phyloP scores from a whole-genome alignment of 2,329 filamentous ascomycete species.

The Neospermospora avenae region DNA sequence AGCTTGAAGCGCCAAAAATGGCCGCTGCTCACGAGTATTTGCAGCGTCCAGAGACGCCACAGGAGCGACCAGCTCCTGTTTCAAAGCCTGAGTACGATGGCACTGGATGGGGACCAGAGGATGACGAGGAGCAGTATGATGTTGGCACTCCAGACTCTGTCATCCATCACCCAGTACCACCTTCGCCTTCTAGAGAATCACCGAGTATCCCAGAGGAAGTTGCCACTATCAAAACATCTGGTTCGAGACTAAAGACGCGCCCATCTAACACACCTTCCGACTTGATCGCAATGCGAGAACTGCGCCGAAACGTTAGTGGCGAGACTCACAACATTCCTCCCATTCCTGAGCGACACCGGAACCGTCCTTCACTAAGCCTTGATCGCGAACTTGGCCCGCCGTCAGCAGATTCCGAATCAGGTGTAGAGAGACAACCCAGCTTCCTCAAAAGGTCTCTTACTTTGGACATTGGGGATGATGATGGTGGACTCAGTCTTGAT shows the following conservation, averaged over 20 bases:
- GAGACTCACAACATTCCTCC: slow-evolving; percentile 60
- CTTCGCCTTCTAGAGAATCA: slow-evolving; percentile 39
- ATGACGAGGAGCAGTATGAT: slow-evolving; percentile 49
- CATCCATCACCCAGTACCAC: slow-evolving; percentile 67
- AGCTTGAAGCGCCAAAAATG: slow-evolving; percentile 23
- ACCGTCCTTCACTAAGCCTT: slow-evolving; percentile 49
- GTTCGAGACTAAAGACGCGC: slow-evolving; percentile 83
- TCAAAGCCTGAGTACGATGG: slow-evolving; percentile 64
- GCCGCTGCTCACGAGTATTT: slow-evolving; percentile 29
- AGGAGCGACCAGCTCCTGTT: slow-evolving; percentile 35
- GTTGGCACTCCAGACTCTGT: slow-evolving; percentile 84
- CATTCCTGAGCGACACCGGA: slow-evolving; percentile 59
- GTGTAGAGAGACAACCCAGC: slow-evolving; percentile 57
- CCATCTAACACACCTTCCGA: slow-evolving; percentile 86
- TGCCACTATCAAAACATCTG: slow-evolving; percentile 85
- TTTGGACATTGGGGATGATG: slow-evolving; percentile 67
- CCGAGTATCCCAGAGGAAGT: slow-evolving; percentile 74
- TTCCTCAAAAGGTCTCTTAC: slow-evolving; percentile 82
- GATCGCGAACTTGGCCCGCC: slow-evolving; percentile 34
- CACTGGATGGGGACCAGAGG: slow-evolving; percentile 53
- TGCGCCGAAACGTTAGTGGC: slow-evolving; percentile 79
- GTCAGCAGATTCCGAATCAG: slow-evolving; percentile 29
- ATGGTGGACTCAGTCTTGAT: slow-evolving; percentile 82
- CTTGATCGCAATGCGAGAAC: slow-evolving; percentile 77
- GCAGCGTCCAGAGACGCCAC: slow-evolving; percentile 26